Percentiles rank a stretch among this genome's conserved stretches.
Evolutionary conservation across 768 basidiomycete genomes (phyloP).

Genomic region (Daedaleopsis sinensis): DNA sequence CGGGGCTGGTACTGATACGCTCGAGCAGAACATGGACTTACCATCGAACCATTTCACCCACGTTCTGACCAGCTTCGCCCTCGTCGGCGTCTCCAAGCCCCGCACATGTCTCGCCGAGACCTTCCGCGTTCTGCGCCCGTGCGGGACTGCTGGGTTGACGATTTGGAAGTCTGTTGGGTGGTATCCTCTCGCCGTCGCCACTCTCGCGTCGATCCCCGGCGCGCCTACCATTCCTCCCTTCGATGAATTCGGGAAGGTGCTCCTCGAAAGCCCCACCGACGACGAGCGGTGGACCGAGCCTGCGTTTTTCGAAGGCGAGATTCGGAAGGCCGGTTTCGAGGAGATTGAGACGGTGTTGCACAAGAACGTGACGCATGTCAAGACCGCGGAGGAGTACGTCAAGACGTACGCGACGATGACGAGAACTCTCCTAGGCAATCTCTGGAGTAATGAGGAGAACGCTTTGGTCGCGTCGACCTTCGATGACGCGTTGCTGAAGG

Average conservation of each 20-base stretch:
- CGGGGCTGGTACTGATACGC: not conserved
- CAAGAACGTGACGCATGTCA: not conserved
- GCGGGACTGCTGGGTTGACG: not conserved
- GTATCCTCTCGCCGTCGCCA: not conserved
- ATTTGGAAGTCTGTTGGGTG: not conserved
- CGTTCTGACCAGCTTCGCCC: constrained; percentile 4
- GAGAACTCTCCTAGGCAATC: not conserved
- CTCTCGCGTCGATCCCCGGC: not conserved
- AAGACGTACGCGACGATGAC: not conserved
- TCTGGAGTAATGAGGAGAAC: constrained; percentile 1
- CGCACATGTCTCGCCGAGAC: not conserved
- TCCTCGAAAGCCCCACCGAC: not conserved
- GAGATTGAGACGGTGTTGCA: not conserved
- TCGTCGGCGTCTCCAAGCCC: not conserved
- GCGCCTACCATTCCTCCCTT: not conserved
- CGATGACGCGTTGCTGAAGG: not conserved
- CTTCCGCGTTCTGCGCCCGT: constrained; percentile 5
- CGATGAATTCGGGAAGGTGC: not conserved
- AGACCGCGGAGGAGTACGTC: not conserved
- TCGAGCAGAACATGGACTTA: constrained; percentile 2
- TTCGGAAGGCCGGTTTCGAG: constrained; percentile 1
- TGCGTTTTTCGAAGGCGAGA: not conserved
- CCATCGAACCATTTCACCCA: constrained; percentile 4
- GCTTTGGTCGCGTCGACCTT: not conserved
- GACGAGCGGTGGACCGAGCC: not conserved